Evolutionary conservation across 257 asterid genomes (phyloP).

Genomic region (Nicotiana undulata): DNA sequence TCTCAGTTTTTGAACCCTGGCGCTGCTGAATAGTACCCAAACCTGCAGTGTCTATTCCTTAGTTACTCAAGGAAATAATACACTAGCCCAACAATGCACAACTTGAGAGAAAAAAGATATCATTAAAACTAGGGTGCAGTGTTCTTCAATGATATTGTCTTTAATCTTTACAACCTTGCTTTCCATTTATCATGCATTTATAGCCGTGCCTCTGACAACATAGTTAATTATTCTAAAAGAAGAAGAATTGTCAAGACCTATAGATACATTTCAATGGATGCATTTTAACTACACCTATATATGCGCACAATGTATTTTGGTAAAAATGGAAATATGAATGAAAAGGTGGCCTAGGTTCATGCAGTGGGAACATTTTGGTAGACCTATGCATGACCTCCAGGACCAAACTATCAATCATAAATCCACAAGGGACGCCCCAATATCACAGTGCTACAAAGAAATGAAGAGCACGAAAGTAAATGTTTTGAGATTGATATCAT

Average conservation of each 20-base stretch:
- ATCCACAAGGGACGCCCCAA: not conserved
- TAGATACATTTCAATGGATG: not conserved
- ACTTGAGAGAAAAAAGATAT: not conserved
- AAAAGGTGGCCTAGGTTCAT: not conserved
- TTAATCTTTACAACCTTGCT: not conserved
- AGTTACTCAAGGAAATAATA: not conserved
- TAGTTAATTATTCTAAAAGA: not conserved
- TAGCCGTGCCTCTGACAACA: not conserved
- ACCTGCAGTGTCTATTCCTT: conserved; percentile 31
- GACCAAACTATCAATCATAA: conserved; percentile 54
- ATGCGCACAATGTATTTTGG: not conserved
- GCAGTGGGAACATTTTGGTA: too few relatives aligned
- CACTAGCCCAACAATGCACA: not conserved
- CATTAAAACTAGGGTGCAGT: not conserved
- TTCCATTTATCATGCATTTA: not conserved
- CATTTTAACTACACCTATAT: not conserved
- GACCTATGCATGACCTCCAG: conserved; percentile 93
- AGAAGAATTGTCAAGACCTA: not conserved
- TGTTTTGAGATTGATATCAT: too few relatives aligned
- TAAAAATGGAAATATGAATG: not conserved
- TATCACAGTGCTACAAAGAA: not conserved
- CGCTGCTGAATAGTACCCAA: conserved; percentile 78
- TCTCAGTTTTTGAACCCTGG: conserved; percentile 57
- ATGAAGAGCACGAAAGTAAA: not conserved
- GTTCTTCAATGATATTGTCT: not conserved